Percentiles rank a stretch among this genome's conserved stretches.
Evolutionary conservation across 331 rosid species (phyloP).

Genomic region (Spiraea crenata): DNA sequence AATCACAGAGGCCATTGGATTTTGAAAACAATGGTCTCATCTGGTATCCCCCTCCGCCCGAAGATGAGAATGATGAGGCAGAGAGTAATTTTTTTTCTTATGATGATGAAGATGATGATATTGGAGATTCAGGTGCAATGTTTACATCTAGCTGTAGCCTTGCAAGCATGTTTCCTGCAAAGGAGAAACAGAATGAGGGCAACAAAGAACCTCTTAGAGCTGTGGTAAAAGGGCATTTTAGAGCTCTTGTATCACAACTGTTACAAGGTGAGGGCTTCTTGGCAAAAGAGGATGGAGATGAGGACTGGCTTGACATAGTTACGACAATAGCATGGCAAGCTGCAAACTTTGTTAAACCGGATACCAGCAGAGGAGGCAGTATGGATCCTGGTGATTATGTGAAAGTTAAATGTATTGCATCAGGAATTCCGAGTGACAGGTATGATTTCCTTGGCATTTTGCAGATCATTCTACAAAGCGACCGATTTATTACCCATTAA

Average conservation of each 20-base stretch:
- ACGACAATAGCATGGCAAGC: conserved; percentile 90
- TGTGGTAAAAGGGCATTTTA: conserved; percentile 86
- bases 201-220: conserved; percentile 78
- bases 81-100: conserved; percentile 63
- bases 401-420: conserved; percentile 83
- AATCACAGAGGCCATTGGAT: conserved; percentile 67
- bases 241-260: conserved; percentile 90
- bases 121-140: conserved; percentile 78
- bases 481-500: conserved; percentile 6
- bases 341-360: conserved; percentile 91
- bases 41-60: conserved; percentile 93
- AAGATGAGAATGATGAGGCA: conserved; percentile 59
- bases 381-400: conserved; percentile 97
- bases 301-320: conserved; percentile 85
- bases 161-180: conserved; percentile 61
- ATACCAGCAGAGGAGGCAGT: conserved; percentile 94
- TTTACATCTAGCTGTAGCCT: conserved; percentile 79
- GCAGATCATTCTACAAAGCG: neutral
- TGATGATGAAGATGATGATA: conserved; percentile 88
- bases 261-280: conserved; percentile 77
- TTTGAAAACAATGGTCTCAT: conserved; percentile 78
- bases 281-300: conserved; percentile 54
- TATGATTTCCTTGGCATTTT: conserved; percentile 31
- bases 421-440: conserved; percentile 90
- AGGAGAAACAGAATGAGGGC: conserved; percentile 66